Evolutionary conservation across 2,329 filamentous ascomycete species (phyloP), one percentile per base, ranked within the genome.

Genomic region (Seiridium cupressi): DNA sequence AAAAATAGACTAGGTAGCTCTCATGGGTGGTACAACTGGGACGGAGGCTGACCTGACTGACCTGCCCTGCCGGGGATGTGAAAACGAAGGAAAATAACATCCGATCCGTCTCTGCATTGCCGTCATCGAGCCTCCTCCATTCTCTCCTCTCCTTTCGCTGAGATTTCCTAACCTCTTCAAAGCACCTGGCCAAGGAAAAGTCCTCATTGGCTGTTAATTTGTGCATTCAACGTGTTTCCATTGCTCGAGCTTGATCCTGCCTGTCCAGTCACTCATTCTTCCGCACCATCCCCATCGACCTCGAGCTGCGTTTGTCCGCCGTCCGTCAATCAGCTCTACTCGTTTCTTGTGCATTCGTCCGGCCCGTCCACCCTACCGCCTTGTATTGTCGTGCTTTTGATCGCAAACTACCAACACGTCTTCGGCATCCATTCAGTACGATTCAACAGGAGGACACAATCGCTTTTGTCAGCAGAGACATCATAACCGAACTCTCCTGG

Each of bases 1-100:
- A 61, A 61, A 61, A 61, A 61, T 61, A 61, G 60, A 61, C 46
- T 57, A 57, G 54, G 40, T 47, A 48, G 32, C 32, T 31, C 34
- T 53, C 49, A 35, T 53, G 32, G 49, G 18, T 49, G 34, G 47
- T 18, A 42, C 18, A 46, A 54, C 51, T 35, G 44, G 32, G 42
- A 58, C 44, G 48, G 46, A 58, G 56, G 56, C 47, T 53, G 56
- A 51, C 46, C 46, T 49, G 46, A 44, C 42, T 44, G 47, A 49
- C 47, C 47, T 49, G 49, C 49, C 49, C 49, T 36, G 49, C 34
- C 32, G 49, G 49, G 49, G 49, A 34, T 18, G 32, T 13, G 49
- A 36, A 51, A 36, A n/a, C 18, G 34, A 51, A 51, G 46, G 42
- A 58, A 58, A 58, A 31, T 58, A 58, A 58, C 55, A 58, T 58